Evolutionary conservation across 1,284 basidiomycete species (phyloP).

Genomic region (Ceratobasidium theobromae): DNA sequence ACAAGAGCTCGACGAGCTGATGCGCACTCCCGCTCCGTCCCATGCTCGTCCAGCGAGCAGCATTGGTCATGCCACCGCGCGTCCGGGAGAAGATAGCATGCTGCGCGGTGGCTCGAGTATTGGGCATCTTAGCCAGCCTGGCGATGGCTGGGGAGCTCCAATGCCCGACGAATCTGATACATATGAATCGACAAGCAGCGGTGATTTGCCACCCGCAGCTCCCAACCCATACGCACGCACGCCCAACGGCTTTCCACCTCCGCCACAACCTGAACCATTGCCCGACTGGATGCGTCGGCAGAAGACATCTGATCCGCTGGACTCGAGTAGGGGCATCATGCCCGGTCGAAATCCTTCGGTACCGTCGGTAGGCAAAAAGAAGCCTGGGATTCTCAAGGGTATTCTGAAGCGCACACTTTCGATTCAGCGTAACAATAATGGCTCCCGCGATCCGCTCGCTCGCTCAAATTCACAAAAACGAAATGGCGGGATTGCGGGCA

Average conservation of each 20-base stretch:
- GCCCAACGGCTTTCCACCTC: conserved; percentile 1
- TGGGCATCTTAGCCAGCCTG: not conserved
- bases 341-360: conserved; percentile 18
- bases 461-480: conserved; percentile 9
- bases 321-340: not conserved
- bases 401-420: conserved; percentile 27
- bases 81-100: not conserved
- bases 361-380: conserved; percentile 19
- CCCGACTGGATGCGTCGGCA: conserved; percentile 6
- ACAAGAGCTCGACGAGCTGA: conserved; percentile 8
- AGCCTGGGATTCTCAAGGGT: conserved; percentile 18
- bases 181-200: conserved; percentile 21
- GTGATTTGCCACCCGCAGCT: conserved; percentile 6
- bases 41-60: conserved; percentile 4
- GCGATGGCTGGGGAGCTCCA: not conserved
- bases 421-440: conserved; percentile 22
- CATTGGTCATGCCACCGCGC: conserved; percentile 2
- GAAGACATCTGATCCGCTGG: not conserved
- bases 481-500: not conserved
- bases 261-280: not conserved
- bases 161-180: conserved; percentile 6
- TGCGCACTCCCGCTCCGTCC: conserved; percentile 6
- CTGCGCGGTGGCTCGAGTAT: conserved; percentile 7
- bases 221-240: not conserved
- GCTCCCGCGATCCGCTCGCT: not conserved